A percentile compares a stretch with the other conserved stretches of the same genome.
These are phyloP conservation scores for Candida sp. DNA, from an alignment of 1,139 yeast genomes.

Conservation along the genomic window DNA sequence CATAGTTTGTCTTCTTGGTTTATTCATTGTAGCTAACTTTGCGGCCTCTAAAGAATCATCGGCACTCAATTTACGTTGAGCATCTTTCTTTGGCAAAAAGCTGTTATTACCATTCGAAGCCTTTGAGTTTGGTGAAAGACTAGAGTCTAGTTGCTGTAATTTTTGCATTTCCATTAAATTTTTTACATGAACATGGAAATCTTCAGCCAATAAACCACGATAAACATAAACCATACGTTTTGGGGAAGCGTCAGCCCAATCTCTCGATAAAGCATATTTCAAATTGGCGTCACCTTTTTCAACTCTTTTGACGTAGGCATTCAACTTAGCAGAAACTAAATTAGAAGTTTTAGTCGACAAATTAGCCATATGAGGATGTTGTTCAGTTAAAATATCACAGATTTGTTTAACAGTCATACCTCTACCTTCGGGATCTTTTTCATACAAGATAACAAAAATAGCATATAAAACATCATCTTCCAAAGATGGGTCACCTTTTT, in stretches of 20 bases:
- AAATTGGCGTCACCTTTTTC: slow-evolving; percentile 75
- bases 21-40: slow-evolving; percentile 22
- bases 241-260: slow-evolving; percentile 88
- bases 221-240: slow-evolving; percentile 85
- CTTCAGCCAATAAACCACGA: slow-evolving; percentile 70
- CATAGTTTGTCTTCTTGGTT: slow-evolving; percentile 48
- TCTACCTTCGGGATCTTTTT: slow-evolving; percentile 59
- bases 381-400: slow-evolving; percentile 67
- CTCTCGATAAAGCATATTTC: slow-evolving; percentile 72
- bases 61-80: slow-evolving; percentile 2
- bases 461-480: slow-evolving; percentile 77
- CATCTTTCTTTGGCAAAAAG: slow-evolving; percentile 2
- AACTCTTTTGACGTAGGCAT: slow-evolving; percentile 79
- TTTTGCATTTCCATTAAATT: slow-evolving; percentile 45
- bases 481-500: slow-evolving; percentile 55
- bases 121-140: slow-evolving; percentile 3
- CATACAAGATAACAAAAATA: slow-evolving; percentile 66
- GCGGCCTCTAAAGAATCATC: slow-evolving; percentile 21
- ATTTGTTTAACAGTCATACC: slow-evolving; percentile 88
- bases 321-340: slow-evolving; percentile 74
- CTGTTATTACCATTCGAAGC: background rate
- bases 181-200: slow-evolving; percentile 67
- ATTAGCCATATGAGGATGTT: slow-evolving; percentile 80
- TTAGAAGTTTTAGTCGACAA: slow-evolving; percentile 79
- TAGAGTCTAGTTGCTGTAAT: slow-evolving; percentile 11